Evolutionary conservation across 805 yeast genomes (phyloP), one percentile per base, ranked within the genome.

Genomic region (Blastobotrys parvus): DNA sequence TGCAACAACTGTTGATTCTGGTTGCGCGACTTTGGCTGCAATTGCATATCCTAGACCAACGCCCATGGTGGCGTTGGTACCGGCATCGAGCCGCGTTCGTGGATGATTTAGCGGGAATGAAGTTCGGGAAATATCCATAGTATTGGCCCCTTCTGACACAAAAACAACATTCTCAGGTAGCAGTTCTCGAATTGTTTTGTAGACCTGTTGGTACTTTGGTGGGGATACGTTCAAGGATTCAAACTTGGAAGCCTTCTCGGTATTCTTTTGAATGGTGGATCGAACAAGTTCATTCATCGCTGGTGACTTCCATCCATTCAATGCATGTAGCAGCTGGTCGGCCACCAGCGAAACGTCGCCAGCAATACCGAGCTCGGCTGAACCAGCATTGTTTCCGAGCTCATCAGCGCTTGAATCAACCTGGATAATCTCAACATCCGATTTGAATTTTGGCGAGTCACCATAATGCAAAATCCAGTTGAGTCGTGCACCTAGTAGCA

Each of bases 51-150:
- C 85, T 15, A 80, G 44, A 0, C 87, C 89, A 25, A 80, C 66
- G 2, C 89, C 89, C 88, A 81, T 82, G 0, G 87, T 81, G 0
- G 85, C 86, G 60, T 77, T 78, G 0, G 87, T 80, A 3, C 87
- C 88, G 2, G 85, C 84, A 53, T 81, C 89, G 18, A 81, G 59
- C 31, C 85, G 60, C 17, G 66, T 71, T 45, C 71, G 69, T 0
- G 87, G 81, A 2, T 51, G 50, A 5, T 62, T 59, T 39, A 78
- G 65, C 3, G 77, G 74, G 55, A 81, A 80, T 0, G 81, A 72
- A 8, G 77, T 65, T 38, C 88, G 65, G 1, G 86, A 79, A 18
- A 75, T 67, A 51, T 81, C 88, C 87, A 81, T 80, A 0, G 87
- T 79, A 54, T 80, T 79, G 1, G 88, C 87, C n/a, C 88, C 88